phyloP scores from a whole-genome alignment of 768 basidiomycete species.

The Megacollybia marginata region DNA sequence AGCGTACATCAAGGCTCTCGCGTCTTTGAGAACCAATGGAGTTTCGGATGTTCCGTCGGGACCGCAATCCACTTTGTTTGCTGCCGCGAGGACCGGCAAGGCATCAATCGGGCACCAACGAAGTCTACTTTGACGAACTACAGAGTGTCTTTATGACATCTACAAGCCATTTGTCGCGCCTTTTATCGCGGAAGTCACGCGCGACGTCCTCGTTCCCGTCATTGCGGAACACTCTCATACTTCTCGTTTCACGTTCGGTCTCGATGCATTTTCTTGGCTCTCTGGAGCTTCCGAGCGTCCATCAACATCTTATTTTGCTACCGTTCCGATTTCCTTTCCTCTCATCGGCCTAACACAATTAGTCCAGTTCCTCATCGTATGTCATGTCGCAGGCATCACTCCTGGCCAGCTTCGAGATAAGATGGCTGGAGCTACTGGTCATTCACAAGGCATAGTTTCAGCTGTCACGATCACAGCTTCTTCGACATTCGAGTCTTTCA shows the following conservation, averaged over 20 bases:
- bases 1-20: constrained; percentile 73
- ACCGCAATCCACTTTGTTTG: constrained; percentile 62
- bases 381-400: constrained; percentile 64
- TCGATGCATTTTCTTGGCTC: constrained; percentile 83
- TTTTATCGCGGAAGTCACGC: constrained; percentile 58
- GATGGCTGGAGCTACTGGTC: constrained; percentile 86
- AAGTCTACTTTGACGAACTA: constrained; percentile 96
- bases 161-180: constrained; percentile 82
- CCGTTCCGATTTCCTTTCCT: constrained; percentile 89
- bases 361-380: constrained; percentile 81
- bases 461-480: constrained; percentile 87
- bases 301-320: constrained; percentile 78
- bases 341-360: constrained; percentile 96
- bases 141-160: constrained; percentile 83
- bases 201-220: constrained; percentile 65
- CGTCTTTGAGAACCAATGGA: constrained; percentile 53
- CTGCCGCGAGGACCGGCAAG: constrained; percentile 50
- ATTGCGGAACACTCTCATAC: constrained; percentile 43
- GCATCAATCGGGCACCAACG: constrained; percentile 86
- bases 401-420: constrained; percentile 74
- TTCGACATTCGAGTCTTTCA: constrained; percentile 64
- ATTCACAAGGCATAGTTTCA: constrained; percentile 95
- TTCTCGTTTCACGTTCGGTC: constrained; percentile 60
- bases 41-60: constrained; percentile 49
- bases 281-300: constrained; percentile 64